Evolutionary conservation across 2,329 filamentous ascomycete species (phyloP), one percentile per base, ranked within the genome.

Genomic region (Fusarium chlamydosporum): DNA sequence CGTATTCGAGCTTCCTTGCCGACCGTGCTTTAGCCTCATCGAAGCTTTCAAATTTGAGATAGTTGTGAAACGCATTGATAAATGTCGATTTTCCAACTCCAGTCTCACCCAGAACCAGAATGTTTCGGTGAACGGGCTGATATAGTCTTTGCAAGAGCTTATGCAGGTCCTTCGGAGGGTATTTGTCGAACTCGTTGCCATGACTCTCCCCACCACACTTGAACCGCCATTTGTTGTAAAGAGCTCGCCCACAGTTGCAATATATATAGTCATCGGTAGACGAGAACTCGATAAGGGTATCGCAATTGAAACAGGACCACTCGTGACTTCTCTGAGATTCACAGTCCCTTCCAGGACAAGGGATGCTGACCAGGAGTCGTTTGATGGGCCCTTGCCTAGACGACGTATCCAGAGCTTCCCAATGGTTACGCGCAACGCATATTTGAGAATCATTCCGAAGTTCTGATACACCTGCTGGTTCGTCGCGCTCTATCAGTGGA

Each of bases 51-150:
- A 76, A 80, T 0, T 68, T 72, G 6, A 84, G 59, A 56, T 84
- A 84, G 61, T 85, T 85, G 65, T 81, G 67, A 34, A 84, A 82
- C 0, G 82, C 79, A 46, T 84, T 85, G 71, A 85, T 83, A 41
- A 80, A 85, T 0, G 83, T 84, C 2, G 80, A 82, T 53, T 85
- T 85, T 0, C 83, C 83, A 0, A 84, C 83, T 0, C 82, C 83
- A 1, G 82, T 83, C 65, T 84, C 82, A 0, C 83, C 82, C 0
- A 85, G 73, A 6, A 85, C 78, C 26, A 85, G 62, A 18, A 85
- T 81, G 42, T 84, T 84, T 27, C 79, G 53, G 18, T 78, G 71
- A 3, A 79, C 71, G 12, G 37, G 37, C 0, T 26, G 35, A 2
- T 51, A 13, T 2, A 62, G 9, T 6, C 11, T 20, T 15, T 26